Base-by-base conservation (phyloP, 1,284 basidiomycete species). In the Clitocybe nebularis region DNA sequence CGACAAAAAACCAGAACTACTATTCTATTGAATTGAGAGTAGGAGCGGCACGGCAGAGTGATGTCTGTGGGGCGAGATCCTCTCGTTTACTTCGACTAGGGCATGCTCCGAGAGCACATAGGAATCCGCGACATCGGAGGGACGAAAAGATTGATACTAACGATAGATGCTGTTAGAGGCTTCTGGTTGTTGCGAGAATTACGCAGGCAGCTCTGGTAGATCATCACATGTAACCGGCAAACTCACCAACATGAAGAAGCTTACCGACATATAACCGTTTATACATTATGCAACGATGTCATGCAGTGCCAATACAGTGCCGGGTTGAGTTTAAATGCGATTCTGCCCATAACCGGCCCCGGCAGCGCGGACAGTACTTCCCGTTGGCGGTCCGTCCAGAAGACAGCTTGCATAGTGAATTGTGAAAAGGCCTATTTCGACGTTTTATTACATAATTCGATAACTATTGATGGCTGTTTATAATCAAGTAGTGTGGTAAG, bases 1-100 rank as follows among this genome's bases (percentile, higher is more conserved):
- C 46, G 46, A 48, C 6, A 42, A 41, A 44, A 25, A 13, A 26
- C 30, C 46, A 42, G 17, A 9, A 32, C 5, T 8, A 17, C 4
- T 14, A 7, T 32, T 30, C 29, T 7, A n/a, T n/a, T n/a, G n/a
- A n/a, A n/a, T n/a, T n/a, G n/a, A n/a, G n/a, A n/a, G n/a, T n/a
- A n/a, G n/a, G n/a, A n/a, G n/a, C n/a, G n/a, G n/a, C n/a, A n/a
- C n/a, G n/a, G n/a, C n/a, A n/a, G n/a, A n/a, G n/a, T n/a, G n/a
- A n/a, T n/a, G n/a, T n/a, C n/a, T n/a, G n/a, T n/a, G n/a, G n/a
- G n/a, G n/a, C n/a, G n/a, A n/a, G n/a, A n/a, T n/a, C n/a, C n/a
- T n/a, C n/a, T n/a, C n/a, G n/a, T n/a, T n/a, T n/a, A n/a, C n/a
- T n/a, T n/a, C n/a, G n/a, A n/a, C n/a, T n/a, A n/a, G n/a, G n/a